These are phyloP conservation scores for Penicillium olsonii DNA, from an alignment of 2,329 filamentous ascomycete genomes.

Conservation along the genomic window DNA sequence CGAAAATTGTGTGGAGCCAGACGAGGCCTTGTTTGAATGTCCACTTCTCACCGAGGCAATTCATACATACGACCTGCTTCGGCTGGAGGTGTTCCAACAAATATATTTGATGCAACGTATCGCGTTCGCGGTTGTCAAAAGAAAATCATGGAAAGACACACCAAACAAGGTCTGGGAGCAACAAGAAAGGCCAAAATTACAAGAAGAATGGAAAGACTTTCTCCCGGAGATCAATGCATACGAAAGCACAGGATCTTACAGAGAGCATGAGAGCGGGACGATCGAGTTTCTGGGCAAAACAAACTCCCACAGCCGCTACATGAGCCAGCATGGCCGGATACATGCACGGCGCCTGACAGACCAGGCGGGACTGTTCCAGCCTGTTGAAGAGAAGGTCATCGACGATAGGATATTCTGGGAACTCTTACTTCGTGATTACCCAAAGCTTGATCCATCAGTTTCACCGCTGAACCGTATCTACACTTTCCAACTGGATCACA, in stretches of 20 bases:
- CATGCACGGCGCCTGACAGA: constrained; percentile 13
- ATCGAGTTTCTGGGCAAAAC: constrained; percentile 40
- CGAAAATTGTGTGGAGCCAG: neutral
- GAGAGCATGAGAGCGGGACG: constrained; percentile 44
- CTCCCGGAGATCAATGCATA: constrained; percentile 34
- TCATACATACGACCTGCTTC: constrained; percentile 34
- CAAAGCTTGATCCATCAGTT: constrained; percentile 8
- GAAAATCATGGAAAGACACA: constrained; percentile 14
- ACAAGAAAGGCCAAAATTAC: constrained; percentile 43
- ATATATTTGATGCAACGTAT: constrained; percentile 23
- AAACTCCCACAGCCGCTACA: constrained; percentile 16
- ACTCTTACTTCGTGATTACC: constrained; percentile 7
- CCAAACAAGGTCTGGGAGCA: constrained; percentile 31
- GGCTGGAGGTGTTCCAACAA: constrained; percentile 33
- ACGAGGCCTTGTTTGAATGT: constrained; percentile 21
- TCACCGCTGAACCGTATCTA: constrained; percentile 17
- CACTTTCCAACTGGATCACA: constrained; percentile 8
- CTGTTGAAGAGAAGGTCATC: neutral
- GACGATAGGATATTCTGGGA: constrained; percentile 16
- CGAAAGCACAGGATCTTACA: constrained; percentile 15
- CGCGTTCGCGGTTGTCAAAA: constrained; percentile 4
- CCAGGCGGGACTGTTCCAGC: constrained; percentile 13
- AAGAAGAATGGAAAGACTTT: constrained; percentile 54
- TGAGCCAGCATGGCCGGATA: neutral
- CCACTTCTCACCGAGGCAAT: constrained; percentile 32